Percentiles rank a stretch among this genome's conserved stretches.
These are phyloP conservation scores for Aspergillus indologenus DNA, from an alignment of 495 filamentous ascomycete species.

Conservation along the genomic window DNA sequence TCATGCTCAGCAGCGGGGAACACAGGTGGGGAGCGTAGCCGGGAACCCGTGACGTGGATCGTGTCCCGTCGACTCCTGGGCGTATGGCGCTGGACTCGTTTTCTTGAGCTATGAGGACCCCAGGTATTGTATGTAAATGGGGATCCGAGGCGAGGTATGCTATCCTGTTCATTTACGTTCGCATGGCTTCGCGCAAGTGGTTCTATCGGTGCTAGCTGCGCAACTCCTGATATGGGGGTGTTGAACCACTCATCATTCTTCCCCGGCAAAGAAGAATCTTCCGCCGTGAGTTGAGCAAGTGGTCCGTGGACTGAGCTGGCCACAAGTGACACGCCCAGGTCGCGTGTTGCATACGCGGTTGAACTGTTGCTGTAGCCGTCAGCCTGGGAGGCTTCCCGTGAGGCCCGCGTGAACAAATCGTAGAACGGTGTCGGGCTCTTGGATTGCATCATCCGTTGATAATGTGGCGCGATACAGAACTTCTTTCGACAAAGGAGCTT, in stretches of 20 bases:
- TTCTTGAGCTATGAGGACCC: slow-evolving; percentile 47
- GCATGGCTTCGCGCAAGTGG: slow-evolving; percentile 19
- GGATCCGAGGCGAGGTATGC: slow-evolving; percentile 48
- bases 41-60: slow-evolving; percentile 44
- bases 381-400: slow-evolving; percentile 27
- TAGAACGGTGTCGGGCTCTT: slow-evolving; percentile 71
- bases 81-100: slow-evolving; percentile 29
- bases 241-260: slow-evolving; percentile 36
- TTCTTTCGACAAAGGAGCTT: slow-evolving; percentile 78
- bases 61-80: slow-evolving; percentile 36
- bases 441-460: slow-evolving; percentile 67
- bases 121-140: slow-evolving; percentile 58
- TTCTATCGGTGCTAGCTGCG: not conserved
- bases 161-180: slow-evolving; percentile 24
- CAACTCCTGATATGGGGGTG: slow-evolving; percentile 22
- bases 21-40: slow-evolving; percentile 47
- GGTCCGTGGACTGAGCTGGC: slow-evolving; percentile 74
- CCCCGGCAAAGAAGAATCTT: slow-evolving; percentile 22
- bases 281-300: slow-evolving; percentile 58
- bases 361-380: slow-evolving; percentile 27
- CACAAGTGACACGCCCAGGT: slow-evolving; percentile 80
- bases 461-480: slow-evolving; percentile 63
- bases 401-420: slow-evolving; percentile 48
- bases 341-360: slow-evolving; percentile 61
- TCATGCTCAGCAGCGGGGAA: slow-evolving; percentile 53